phyloP scores from a whole-genome alignment of 169 alveolate genomes.

The Cryptosporidium ryanae region DNA sequence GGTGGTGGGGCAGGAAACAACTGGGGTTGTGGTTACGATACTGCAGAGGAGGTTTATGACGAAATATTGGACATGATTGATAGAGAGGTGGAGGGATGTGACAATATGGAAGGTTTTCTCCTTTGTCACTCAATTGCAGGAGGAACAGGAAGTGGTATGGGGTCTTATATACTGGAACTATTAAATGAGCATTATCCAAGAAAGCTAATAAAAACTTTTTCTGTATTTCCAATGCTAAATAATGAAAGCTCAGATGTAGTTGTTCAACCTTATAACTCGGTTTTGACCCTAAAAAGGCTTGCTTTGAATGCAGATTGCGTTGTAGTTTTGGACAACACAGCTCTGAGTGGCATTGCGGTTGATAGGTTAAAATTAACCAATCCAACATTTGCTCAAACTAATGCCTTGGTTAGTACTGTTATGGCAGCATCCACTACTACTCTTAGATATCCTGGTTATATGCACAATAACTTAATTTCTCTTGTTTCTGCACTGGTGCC shows the following conservation, averaged over 20 bases:
- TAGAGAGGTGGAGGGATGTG: slow-evolving; percentile 99
- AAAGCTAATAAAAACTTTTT: slow-evolving; percentile 86
- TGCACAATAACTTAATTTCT: slow-evolving; percentile 97
- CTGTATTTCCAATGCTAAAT: slow-evolving; percentile 94
- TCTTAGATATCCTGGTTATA: slow-evolving; percentile 96
- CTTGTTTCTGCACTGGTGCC: slow-evolving; percentile 97
- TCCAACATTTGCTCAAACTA: slow-evolving; percentile 86
- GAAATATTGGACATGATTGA: slow-evolving; percentile 98
- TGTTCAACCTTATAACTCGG: slow-evolving; percentile 98
- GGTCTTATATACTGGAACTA: slow-evolving; percentile 95
- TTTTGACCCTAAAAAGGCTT: slow-evolving; percentile 91
- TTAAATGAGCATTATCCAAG: slow-evolving; percentile 96
- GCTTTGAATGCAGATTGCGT: slow-evolving; percentile 96
- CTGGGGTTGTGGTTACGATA: slow-evolving; percentile 98
- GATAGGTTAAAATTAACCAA: slow-evolving; percentile 91
- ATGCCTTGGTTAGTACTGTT: slow-evolving; percentile 86
- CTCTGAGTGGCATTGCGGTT: slow-evolving; percentile 95
- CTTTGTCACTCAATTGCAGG: slow-evolving; percentile 98
- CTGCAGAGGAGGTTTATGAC: slow-evolving; percentile 94
- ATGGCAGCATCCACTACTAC: slow-evolving; percentile 95
- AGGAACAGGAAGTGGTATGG: slow-evolving; percentile 99
- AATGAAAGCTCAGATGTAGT: slow-evolving; percentile 97
- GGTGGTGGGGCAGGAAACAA: slow-evolving; percentile 99
- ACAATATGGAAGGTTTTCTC: slow-evolving; percentile 97
- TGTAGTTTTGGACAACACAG: slow-evolving; percentile 98